Evolutionary conservation across 805 yeast species (phyloP), one percentile per base, ranked within the genome.

Genomic region (Teunomyces lycoperdinae): DNA sequence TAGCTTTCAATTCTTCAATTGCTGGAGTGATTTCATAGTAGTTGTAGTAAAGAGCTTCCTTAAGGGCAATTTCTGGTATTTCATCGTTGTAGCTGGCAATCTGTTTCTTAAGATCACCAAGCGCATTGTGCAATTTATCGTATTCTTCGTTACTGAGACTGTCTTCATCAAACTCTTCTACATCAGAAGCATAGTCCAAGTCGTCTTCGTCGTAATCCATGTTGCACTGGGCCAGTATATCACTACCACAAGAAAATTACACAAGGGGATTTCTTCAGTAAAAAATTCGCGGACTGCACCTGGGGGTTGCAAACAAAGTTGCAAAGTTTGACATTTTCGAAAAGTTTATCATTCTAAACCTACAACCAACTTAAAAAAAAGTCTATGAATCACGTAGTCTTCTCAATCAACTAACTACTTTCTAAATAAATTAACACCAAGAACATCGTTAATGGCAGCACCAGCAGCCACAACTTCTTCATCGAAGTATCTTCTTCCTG

Each of bases 31-130:
- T 57, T 38, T 79, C 82, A 58, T 78, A 77, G 58, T 83, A 83
- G 54, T 81, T 79, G 52, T 70, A 71, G 77, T 84, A 84, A 9
- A 86, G 67, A 0, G 80, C 67, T 52, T 81, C 85, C 56, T 81
- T 78, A 50, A 85, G 62, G 41, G 76, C 80, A 10, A 67, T 56
- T 24, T 80, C 85, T 7, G 71, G 68, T 42, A 80, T 71, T 7
- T 61, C 60, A 43, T 77, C 72, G 46, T 73, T 69, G 54, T 75
- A 77, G 7, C 66, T 66, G 14, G 54, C 60, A 31, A 78, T 53
- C 45, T 61, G 55, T 31, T 58, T 47, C 58, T 73, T 76, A 16
- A 80, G 62, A 24, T 52, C 34, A 1, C 85, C 84, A 27, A 81
- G 61, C 10, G 68, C 48, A 2, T 61, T 70, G 46, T 73, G 69